Evolutionary conservation across 176 grass and related monocot species (phyloP), one percentile per base, ranked within the genome.

Genomic region (Themeda triandra): DNA sequence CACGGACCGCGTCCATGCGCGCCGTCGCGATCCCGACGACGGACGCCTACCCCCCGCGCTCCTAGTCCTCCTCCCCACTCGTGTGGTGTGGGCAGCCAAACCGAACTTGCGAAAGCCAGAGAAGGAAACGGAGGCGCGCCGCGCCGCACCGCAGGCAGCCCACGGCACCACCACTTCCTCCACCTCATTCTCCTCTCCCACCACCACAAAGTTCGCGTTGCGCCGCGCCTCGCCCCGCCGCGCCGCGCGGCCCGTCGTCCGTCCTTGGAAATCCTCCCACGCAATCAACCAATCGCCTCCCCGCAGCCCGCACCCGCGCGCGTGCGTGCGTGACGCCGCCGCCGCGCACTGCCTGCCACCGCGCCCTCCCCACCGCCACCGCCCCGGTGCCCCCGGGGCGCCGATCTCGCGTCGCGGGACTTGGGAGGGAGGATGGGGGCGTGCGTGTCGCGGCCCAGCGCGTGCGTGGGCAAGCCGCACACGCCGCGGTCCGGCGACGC

Each of bases 381-480:
- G 11, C 54, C 54, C 60, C 58, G 58, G 58, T 5, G 45, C 4
- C 31, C 18, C 25, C 36, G 33, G 80, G 70, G 48, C 37, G 56
- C 84, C 48, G 88, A 79, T 82, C 84, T 60, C 74, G 58, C 36
- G 36, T 53, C 45, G 56, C 33, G n/a, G n/a, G n/a, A n/a, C n/a
- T n/a, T n/a, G n/a, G 5, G 15, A 36, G 48, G 37, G 35, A 36
- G 66, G 51, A 92, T 93, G 91, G 89, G 94, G 58, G 56, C 82
- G 56, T 91, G 93, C 76, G 82, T 92, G 40, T 92, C 93, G 82
- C 80, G 92, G 68, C 87, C 82, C 13, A 82, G 85, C 74, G 88
- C 67, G 63, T 94, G 90, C 85, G 90, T 92, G 77, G 72, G 92
- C 25, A 88, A 86, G 86, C 84, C 84, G 66, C 75, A 68, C 80